These are phyloP conservation scores for Pyropia haitanensis DNA, from an alignment of 23 red algal genomes.

Conservation along the genomic window DNA sequence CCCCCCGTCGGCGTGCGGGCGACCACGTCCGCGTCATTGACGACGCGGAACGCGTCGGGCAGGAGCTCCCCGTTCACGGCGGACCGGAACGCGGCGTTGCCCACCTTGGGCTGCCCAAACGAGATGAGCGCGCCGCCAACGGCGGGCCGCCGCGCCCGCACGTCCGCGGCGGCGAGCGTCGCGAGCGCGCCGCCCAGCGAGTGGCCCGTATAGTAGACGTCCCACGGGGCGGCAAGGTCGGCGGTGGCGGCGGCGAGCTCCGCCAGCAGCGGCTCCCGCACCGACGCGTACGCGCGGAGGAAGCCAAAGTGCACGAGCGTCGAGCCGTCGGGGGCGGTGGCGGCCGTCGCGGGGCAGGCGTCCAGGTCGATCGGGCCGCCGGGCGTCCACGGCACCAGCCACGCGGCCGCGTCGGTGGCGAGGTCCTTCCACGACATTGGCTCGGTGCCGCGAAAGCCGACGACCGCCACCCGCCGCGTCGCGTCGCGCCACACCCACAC, in stretches of 20 bases:
- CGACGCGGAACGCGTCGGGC: constrained; percentile 74
- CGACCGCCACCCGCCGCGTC: constrained; percentile 22
- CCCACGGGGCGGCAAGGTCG: not conserved
- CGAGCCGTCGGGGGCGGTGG: too few relatives aligned
- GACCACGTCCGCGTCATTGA: constrained; percentile 86
- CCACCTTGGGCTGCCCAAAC: constrained; percentile 76
- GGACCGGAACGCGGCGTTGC: constrained; percentile 59
- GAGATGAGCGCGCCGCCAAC: too few relatives aligned
- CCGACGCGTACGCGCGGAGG: constrained; percentile 53
- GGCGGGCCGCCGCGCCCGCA: constrained; percentile 9
- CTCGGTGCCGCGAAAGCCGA: constrained; percentile 85
- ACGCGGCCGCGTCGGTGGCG: constrained; percentile 68
- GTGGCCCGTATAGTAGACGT: constrained; percentile 71
- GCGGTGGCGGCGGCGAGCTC: constrained; percentile 14
- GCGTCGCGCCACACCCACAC: constrained; percentile 59
- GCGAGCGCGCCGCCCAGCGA: constrained; percentile 87
- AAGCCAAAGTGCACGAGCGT: constrained; percentile 63
- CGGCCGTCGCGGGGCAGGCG: too few relatives aligned
- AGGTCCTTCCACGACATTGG: constrained; percentile 84
- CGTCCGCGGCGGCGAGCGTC: constrained; percentile 68
- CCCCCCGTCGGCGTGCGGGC: constrained; percentile 48
- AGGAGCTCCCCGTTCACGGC: constrained; percentile 49
- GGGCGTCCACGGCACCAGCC: constrained; percentile 48
- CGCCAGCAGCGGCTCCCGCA: constrained; percentile 35
- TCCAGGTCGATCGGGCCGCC: constrained; percentile 37